Evolutionary conservation across 1,284 basidiomycete species (phyloP).

Genomic region (Psilocybe mexicana): DNA sequence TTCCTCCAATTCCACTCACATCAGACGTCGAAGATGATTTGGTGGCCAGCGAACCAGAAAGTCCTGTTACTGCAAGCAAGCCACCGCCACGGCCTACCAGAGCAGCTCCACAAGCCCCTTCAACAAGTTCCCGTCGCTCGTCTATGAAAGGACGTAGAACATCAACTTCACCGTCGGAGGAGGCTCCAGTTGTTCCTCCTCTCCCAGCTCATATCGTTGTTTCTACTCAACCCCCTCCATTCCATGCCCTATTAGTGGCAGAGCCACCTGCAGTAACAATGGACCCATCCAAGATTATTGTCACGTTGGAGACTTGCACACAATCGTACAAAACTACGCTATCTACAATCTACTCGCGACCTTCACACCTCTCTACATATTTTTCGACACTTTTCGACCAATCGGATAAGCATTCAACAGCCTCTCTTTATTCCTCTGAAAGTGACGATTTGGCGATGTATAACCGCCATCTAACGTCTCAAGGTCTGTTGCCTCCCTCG

Average conservation of each 20-base stretch:
- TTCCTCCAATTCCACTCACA: constrained; percentile 50
- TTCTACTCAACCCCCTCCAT: constrained; percentile 46
- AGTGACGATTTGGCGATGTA: constrained; percentile 51
- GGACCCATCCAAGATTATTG: constrained; percentile 62
- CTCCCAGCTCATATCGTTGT: constrained; percentile 36
- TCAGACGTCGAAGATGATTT: constrained; percentile 29
- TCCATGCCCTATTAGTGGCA: constrained; percentile 66
- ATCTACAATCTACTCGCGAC: constrained; percentile 62
- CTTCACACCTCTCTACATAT: constrained; percentile 63
- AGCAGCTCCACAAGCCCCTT: constrained; percentile 35
- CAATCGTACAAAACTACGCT: constrained; percentile 62
- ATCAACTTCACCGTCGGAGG: constrained; percentile 34
- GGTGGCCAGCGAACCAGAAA: constrained; percentile 27
- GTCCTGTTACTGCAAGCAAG: constrained; percentile 17
- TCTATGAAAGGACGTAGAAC: constrained; percentile 42
- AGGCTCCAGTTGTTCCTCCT: constrained; percentile 41
- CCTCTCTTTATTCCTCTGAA: constrained; percentile 48
- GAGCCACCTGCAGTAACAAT: constrained; percentile 46
- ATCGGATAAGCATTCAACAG: constrained; percentile 36
- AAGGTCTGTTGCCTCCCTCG: constrained; percentile 50
- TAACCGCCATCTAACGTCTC: constrained; percentile 59
- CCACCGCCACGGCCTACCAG: constrained; percentile 39
- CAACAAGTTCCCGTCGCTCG: constrained; percentile 33
- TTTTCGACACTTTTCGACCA: constrained; percentile 48
- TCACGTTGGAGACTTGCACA: constrained; percentile 72